A percentile compares a stretch with the other conserved stretches of the same genome.
These are phyloP conservation scores for Argentina anserina DNA, from an alignment of 306 rosid species.

Conservation along the genomic window DNA sequence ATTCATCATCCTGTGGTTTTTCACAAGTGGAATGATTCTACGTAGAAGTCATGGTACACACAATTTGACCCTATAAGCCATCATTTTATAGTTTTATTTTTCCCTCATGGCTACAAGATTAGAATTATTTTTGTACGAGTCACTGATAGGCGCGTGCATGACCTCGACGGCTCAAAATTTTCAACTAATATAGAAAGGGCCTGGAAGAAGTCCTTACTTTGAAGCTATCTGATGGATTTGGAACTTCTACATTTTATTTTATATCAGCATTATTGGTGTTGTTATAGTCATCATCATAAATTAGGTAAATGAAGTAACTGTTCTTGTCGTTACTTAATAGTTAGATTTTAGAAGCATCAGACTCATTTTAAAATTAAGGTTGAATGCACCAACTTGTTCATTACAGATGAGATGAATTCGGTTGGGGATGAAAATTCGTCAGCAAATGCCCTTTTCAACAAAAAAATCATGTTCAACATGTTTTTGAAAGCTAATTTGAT, in stretches of 20 bases:
- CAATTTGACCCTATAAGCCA: background rate
- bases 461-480: background rate
- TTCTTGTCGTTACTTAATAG: slow-evolving; percentile 2
- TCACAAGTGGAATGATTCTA: background rate
- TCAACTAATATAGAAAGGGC: background rate
- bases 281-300: background rate
- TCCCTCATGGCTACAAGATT: background rate
- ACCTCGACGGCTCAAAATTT: background rate
- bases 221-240: background rate
- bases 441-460: background rate
- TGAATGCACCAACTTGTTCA: background rate
- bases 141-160: background rate
- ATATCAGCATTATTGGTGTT: background rate
- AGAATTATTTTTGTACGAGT: background rate
- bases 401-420: background rate
- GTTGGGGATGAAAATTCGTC: background rate
- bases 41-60: background rate
- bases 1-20: background rate
- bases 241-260: background rate
- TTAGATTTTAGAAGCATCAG: slow-evolving; percentile 6
- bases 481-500: background rate
- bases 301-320: background rate
- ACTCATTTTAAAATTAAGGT: background rate
- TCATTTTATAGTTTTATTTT: background rate
- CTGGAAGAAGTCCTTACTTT: background rate